phyloP scores from a whole-genome alignment of 495 filamentous ascomycete species.

The Cercophora scortea region DNA sequence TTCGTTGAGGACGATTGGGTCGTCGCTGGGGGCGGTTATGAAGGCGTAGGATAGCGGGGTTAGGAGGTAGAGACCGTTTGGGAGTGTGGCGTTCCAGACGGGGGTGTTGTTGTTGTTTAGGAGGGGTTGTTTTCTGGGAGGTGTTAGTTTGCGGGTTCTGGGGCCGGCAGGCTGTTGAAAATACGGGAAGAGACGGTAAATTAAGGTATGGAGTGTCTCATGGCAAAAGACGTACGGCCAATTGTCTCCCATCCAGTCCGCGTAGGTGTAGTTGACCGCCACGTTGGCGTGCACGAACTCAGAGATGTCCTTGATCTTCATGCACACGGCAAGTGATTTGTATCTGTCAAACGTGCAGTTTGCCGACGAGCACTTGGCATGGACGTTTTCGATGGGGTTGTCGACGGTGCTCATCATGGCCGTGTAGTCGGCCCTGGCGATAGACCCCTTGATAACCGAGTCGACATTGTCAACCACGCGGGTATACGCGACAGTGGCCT shows the following conservation, averaged over 20 bases:
- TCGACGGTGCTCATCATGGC: neutral
- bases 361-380: conserved; percentile 1
- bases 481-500: neutral
- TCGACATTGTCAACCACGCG: neutral
- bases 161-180: too few species aligned
- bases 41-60: neutral
- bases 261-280: neutral
- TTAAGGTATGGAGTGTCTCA: too few species aligned
- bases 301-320: neutral
- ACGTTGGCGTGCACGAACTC: neutral
- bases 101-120: neutral
- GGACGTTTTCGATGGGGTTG: neutral
- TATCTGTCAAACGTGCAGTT: conserved; percentile 1
- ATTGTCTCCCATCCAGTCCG: neutral
- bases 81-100: conserved; percentile 1
- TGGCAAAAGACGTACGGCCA: too few species aligned
- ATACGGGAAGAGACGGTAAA: too few species aligned
- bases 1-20: neutral
- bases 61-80: conserved; percentile 1
- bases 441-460: neutral
- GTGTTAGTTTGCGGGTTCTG: neutral
- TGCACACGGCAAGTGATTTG: neutral
- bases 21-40: neutral
- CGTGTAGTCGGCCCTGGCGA: neutral
- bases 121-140: neutral